Percentiles rank a stretch among this genome's conserved stretches.
Evolutionary conservation across 202 grass and related monocot species (phyloP).

Genomic region (Dendrocalamus latiflorus): DNA sequence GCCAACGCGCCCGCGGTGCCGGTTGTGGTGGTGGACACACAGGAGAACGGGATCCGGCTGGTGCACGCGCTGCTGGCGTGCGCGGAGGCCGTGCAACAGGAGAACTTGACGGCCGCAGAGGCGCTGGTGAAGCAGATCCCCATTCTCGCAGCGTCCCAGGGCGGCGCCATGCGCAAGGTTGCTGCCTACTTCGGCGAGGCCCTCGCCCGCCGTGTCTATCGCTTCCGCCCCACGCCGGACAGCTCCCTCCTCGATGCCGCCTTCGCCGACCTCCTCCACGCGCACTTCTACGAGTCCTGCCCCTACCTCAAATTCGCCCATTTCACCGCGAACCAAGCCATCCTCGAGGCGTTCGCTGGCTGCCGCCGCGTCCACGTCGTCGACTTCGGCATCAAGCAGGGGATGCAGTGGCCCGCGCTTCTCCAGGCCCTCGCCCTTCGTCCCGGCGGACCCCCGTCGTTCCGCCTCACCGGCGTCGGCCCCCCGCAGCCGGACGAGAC

Average conservation of each 20-base stretch:
- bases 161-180: conserved; percentile 93
- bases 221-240: conserved; percentile 40
- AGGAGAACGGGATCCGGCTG: conserved; percentile 83
- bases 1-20: conserved; percentile 31
- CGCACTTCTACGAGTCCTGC: conserved; percentile 94
- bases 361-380: conserved; percentile 86
- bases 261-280: conserved; percentile 76
- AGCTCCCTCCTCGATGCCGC: conserved; percentile 65
- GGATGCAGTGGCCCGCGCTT: conserved; percentile 94
- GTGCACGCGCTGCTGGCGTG: conserved; percentile 89
- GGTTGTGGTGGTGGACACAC: conserved; percentile 69
- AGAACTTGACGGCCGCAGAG: conserved; percentile 76
- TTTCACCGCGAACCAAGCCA: conserved; percentile 97
- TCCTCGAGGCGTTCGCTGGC: conserved; percentile 86
- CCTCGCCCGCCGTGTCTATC: conserved; percentile 68
- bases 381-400: conserved; percentile 95
- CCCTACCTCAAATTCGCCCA: conserved; percentile 99
- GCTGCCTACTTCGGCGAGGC: conserved; percentile 91
- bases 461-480: conserved; percentile 80
- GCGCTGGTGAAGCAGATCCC: conserved; percentile 85
- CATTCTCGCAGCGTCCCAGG: conserved; percentile 66
- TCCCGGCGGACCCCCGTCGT: conserved; percentile 61
- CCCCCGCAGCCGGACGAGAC: conserved; percentile 79
- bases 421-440: conserved; percentile 91
- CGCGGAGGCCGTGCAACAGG: conserved; percentile 86